phyloP scores from a whole-genome alignment of 2,329 filamentous ascomycete species.

The Aspergillus tamarii region DNA sequence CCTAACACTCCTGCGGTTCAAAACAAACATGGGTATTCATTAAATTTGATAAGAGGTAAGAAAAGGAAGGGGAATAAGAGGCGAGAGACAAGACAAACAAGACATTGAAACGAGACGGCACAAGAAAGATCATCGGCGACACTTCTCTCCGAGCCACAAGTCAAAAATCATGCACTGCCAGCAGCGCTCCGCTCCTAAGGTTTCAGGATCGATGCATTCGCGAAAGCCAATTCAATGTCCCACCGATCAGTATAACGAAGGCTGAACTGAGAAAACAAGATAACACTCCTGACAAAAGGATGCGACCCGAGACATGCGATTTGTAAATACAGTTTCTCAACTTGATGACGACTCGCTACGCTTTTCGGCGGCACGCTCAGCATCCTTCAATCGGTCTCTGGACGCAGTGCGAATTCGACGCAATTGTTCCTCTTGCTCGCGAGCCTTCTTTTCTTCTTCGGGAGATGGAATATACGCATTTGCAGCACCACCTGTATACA shows the following conservation, averaged over 20 bases:
- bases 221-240: neutral
- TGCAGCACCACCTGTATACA: constrained; percentile 36
- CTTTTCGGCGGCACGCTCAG: constrained; percentile 16
- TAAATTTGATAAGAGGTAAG: neutral
- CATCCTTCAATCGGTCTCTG: constrained; percentile 20
- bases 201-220: neutral
- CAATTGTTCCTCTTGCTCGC: constrained; percentile 39
- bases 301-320: neutral
- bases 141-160: neutral
- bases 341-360: constrained; percentile 10
- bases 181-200: constrained; percentile 6
- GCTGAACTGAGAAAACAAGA: neutral
- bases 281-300: neutral
- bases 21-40: constrained; percentile 2
- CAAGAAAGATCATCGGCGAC: neutral
- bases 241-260: neutral
- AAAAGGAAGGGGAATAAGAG: neutral
- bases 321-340: neutral
- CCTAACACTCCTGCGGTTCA: neutral
- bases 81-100: neutral
- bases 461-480: constrained; percentile 36
- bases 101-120: neutral
- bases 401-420: constrained; percentile 32
- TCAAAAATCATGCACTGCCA: constrained; percentile 11
- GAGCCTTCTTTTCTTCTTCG: constrained; percentile 31